Evolutionary conservation across 148 eudicot species (phyloP).

Genomic region (Fagopyrum tataricum): DNA sequence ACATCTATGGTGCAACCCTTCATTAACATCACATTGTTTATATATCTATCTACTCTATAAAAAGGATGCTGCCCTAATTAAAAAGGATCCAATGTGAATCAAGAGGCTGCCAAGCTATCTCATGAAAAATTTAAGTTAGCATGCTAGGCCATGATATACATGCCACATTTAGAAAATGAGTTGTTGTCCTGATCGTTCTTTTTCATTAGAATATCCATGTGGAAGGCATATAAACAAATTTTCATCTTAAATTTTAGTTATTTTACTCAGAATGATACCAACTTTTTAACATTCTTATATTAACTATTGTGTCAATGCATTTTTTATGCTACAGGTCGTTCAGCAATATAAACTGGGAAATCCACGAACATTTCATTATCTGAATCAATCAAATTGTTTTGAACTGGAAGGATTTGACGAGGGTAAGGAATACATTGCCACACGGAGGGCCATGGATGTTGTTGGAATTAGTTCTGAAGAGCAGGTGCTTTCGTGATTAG

Average conservation of each 20-base stretch:
- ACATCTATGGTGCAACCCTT: not conserved
- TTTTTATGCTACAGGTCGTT: conserved; percentile 48
- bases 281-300: not conserved
- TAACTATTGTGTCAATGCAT: not conserved
- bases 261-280: not conserved
- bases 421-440: conserved; percentile 71
- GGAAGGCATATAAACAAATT: not conserved
- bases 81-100: not conserved
- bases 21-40: not conserved
- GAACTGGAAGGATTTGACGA: conserved; percentile 88
- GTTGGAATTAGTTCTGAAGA: conserved; percentile 88
- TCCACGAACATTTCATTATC: conserved; percentile 83
- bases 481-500: conserved; percentile 47
- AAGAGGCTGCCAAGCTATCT: not conserved
- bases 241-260: not conserved
- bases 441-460: conserved; percentile 92
- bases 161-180: not conserved
- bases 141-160: not conserved
- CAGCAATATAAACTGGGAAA: conserved; percentile 75
- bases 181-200: not conserved
- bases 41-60: not conserved
- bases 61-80: not conserved
- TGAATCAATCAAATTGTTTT: conserved; percentile 86
- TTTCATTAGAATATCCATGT: not conserved
- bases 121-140: not conserved